A percentile compares a stretch with the other conserved stretches of the same genome.
Evolutionary conservation across 2,329 filamentous ascomycete species (phyloP).

Genomic region (Monosporascus sp.): DNA sequence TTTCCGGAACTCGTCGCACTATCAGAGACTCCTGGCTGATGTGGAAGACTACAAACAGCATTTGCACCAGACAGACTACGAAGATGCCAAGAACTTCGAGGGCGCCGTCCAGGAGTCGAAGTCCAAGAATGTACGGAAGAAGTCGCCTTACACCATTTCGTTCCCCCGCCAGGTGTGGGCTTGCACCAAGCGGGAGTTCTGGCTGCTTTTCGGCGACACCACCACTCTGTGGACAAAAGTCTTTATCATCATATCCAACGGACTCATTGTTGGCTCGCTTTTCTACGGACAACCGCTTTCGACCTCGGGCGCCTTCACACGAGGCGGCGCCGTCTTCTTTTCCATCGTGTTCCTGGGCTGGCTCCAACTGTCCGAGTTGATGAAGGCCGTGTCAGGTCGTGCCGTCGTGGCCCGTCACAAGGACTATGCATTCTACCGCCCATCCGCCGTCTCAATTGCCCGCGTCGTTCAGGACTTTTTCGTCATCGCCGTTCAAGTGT

Average conservation of each 20-base stretch:
- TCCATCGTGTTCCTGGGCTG: constrained; percentile 51
- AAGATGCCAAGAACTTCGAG: constrained; percentile 61
- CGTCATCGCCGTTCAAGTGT: constrained; percentile 57
- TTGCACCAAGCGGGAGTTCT: constrained; percentile 68
- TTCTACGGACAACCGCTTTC: constrained; percentile 63
- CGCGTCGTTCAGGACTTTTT: constrained; percentile 56
- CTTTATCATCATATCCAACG: constrained; percentile 71
- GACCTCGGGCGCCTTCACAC: constrained; percentile 59
- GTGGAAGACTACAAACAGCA: constrained; percentile 45
- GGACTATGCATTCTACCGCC: constrained; percentile 48
- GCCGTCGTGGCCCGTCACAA: constrained; percentile 49
- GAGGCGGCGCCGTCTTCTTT: constrained; percentile 46
- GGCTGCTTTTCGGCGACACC: constrained; percentile 72
- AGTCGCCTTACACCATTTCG: constrained; percentile 72
- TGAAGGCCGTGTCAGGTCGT: constrained; percentile 69
- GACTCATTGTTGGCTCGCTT: constrained; percentile 70
- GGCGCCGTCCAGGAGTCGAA: constrained; percentile 61
- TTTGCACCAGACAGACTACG: constrained; percentile 48
- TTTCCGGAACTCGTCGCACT: constrained; percentile 60
- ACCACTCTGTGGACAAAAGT: constrained; percentile 73
- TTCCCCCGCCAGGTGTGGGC: constrained; percentile 66
- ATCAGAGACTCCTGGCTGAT: constrained; percentile 56
- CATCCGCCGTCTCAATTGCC: constrained; percentile 52
- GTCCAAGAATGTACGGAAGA: constrained; percentile 62
- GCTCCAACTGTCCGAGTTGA: constrained; percentile 73